These are phyloP conservation scores for Talaromyces sp. DNA, from an alignment of 2,329 filamentous ascomycete genomes.

Conservation along the genomic window DNA sequence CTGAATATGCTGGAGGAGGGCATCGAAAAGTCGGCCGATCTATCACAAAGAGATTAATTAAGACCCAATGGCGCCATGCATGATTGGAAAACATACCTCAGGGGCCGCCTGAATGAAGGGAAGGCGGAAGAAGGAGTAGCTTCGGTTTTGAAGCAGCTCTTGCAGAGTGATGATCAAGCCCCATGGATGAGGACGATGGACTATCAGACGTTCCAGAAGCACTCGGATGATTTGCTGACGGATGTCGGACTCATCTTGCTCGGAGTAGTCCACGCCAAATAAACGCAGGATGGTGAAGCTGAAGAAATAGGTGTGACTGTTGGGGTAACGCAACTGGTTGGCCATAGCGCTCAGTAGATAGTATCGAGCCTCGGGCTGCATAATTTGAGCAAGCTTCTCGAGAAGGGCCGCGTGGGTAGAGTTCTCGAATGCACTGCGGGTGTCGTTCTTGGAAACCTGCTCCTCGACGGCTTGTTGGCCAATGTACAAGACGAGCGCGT, in stretches of 20 bases:
- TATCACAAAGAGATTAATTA: constrained; percentile 15
- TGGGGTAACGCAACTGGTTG: constrained; percentile 90
- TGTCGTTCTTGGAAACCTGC: constrained; percentile 60
- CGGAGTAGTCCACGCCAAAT: constrained; percentile 72
- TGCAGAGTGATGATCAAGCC: constrained; percentile 85
- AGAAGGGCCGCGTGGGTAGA: constrained; percentile 72
- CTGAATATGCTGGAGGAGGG: constrained; percentile 49
- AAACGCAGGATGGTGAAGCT: constrained; percentile 81
- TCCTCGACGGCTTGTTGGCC: constrained; percentile 70
- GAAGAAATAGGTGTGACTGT: constrained; percentile 90
- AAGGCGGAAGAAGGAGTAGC: constrained; percentile 88
- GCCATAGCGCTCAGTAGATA: constrained; percentile 81
- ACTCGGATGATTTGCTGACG: constrained; percentile 90
- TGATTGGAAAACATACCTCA: constrained; percentile 62
- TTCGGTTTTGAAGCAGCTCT: constrained; percentile 88
- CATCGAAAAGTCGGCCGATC: constrained; percentile 51
- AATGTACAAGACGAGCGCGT: constrained; percentile 82
- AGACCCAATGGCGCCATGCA: constrained; percentile 5
- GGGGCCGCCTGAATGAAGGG: constrained; percentile 88
- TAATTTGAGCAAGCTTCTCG: constrained; percentile 73
- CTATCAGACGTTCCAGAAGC: constrained; percentile 82
- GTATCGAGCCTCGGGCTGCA: constrained; percentile 78
- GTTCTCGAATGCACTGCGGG: constrained; percentile 63
- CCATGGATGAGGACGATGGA: constrained; percentile 93
- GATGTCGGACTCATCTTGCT: constrained; percentile 75